Base-by-base conservation (phyloP, 1,139 yeast genomes). In the Taphrina wiesneri region DNA sequence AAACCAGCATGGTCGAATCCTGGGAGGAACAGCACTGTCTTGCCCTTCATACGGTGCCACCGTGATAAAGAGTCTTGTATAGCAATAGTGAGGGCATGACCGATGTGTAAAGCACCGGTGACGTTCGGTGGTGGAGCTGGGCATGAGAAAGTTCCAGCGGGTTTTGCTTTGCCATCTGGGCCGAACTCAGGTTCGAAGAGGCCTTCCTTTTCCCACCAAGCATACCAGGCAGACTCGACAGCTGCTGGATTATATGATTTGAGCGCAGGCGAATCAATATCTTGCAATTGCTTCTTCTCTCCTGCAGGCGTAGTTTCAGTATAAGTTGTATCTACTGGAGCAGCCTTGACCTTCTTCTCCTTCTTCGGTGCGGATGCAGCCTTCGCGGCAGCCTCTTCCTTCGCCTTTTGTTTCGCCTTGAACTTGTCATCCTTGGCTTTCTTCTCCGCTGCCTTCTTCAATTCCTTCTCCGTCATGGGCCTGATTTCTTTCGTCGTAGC, bases 1-100 rank as follows among this genome's bases (percentile, higher is more conserved):
- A 93, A 92, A 83, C 99, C 99, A 32, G 99, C 99, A 76, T 93
- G 99, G 78, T 93, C 99, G 74, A 93, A 93, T 53, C 99, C 99
- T 63, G 99, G 99, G 70, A 93, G 78, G 78, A 88, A 95, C 70
- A 93, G 81, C 23, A 93, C 92, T 63, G 98, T 91, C 79, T 89
- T 90, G 66, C 99, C 99, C 79, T 87, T 87, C 99, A 93, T 93
- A 82, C 99, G 88, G 82, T 95, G 86, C 82, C 85, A 93, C 79
- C 99, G 86, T 71, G 91, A 86, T 75, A 93, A 83, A 45, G 98
- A 79, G 77, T 93, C 99, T 80, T 93, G 99, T 75, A 93, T 88
- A 54, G 98, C 82, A 70, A 92, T 90, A 23, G 99, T 95, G 76
- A 93, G 84, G 34, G 98, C 99, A 78, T 95, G 99, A 73, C 99